Evolutionary conservation across 371 early-diverging fungal species (phyloP), one percentile per base, ranked within the genome.

Genomic region (Cokeromyces recurvatus): DNA sequence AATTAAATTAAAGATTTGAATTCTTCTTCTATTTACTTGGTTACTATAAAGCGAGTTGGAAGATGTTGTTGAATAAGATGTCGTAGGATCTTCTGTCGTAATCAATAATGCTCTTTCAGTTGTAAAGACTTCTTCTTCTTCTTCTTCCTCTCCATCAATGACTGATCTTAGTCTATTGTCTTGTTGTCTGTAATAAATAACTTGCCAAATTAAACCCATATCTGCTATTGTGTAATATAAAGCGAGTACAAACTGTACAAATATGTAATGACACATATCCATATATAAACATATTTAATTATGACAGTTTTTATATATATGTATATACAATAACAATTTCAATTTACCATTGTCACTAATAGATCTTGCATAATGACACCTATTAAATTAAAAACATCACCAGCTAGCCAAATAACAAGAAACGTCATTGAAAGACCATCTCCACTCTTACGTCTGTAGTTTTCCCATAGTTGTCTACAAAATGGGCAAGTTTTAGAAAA

Each of bases 401-500:
- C 94, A 1, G 79, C 73, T n/a, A 90, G 62, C 94, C 94, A 93
- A 57, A 87, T 80, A 17, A 80, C 67, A 8, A 93, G 53, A 50
- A 92, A 90, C 1, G 74, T 62, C 52, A 85, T 52, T 16, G 86
- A 82, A 14, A 93, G 60, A 5, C 81, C 82, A 43, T 83, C 79
- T 7, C 84, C 78, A 39, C 68, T 77, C 50, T 80, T 67, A 2
- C 72, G 56, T 50, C 51, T 64, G 57, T 77, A 86, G 48, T 87
- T 89, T 55, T 70, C 72, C 57, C 66, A 79, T 23, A 84, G 53
- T 64, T 84, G 85, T 64, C 68, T 68, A 47, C n/a, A 8, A 37
- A 32, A 4, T 16, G n/a, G n/a, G n/a, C n/a, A n/a, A n/a, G n/a
- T n/a, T n/a, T n/a, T n/a, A n/a, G n/a, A n/a, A 15, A 14, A 23